Base-by-base conservation (phyloP, 2,329 filamentous ascomycete genomes). In the Stromatinia cepivora region DNA sequence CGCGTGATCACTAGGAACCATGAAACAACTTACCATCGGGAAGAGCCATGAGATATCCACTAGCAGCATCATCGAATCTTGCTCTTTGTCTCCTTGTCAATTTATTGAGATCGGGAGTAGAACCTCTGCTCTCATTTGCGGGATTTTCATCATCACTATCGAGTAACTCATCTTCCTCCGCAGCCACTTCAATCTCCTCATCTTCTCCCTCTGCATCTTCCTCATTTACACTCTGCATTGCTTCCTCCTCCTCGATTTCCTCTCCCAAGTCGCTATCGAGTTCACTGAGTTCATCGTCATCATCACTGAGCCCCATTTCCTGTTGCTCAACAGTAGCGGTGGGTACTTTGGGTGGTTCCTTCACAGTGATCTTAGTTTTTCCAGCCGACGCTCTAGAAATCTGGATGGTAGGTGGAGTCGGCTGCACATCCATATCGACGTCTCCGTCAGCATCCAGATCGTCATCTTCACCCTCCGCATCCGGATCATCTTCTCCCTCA, bases 1-100 rank as follows among this genome's bases (percentile, higher is more conserved):
- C 58, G 64, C 42, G 42, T 25, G 56, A 36, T 53, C 52, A 36
- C n/a, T 36, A 36, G 45, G 31, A 39, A 20, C 28, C 8, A 46
- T 11, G 17, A 20, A 48, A 36, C 50, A 20, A 71, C 71, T 53
- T 72, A 75, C 76, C 79, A 83, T 83, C 74, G 81, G 80, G 71
- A 71, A 82, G 58, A 76, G 83, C 72, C 80, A 84, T 66, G 75
- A 83, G 71, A 73, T 79, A 76, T 2, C 78, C 78, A 69, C 77
- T 78, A 42, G 83, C 83, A 25, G 82, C 82, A 64, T 88, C 83
- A 66, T 87, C 83, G 53, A 85, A 80, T 66, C 83, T 83, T 2
- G 87, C 87, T 67, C 89, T 82, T 79, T 92, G 90, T 64, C 90
- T 82, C 75, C 89, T 87, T 22, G 90, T 92, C 79, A 91, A 82